Conservation (phyloP, 306 rosid species). For the Luffa aegyptiaca region DNA sequence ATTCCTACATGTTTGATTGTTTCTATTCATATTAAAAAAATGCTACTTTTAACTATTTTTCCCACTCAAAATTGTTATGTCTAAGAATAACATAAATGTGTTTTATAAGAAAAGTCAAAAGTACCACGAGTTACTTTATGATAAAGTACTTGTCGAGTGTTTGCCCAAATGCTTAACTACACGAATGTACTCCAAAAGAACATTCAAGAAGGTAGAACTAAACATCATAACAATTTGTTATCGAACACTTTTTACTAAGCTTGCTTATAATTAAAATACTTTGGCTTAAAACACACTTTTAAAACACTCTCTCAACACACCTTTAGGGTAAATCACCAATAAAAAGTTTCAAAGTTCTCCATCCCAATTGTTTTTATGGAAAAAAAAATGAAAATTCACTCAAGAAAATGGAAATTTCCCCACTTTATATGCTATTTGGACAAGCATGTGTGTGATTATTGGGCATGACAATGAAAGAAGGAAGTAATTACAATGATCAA, state of each 20-base stretch:
- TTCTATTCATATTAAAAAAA: neutral
- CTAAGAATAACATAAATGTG: neutral
- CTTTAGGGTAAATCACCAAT: neutral
- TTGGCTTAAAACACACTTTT: neutral
- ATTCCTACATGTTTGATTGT: neutral
- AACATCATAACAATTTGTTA: neutral
- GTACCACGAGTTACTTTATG: neutral
- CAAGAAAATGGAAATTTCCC: neutral
- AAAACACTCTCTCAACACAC: neutral
- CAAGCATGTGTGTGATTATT: neutral
- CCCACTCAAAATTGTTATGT: neutral
- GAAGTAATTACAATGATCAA: neutral
- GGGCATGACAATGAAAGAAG: neutral
- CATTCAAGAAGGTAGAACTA: neutral
- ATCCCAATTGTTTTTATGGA: neutral
- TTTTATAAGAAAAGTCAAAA: neutral
- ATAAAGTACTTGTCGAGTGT: neutral
- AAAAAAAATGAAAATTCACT: neutral
- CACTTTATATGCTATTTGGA: neutral
- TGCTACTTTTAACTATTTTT: neutral
- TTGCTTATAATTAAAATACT: neutral
- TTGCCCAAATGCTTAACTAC: neutral
- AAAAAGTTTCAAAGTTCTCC: neutral
- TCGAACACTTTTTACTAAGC: neutral
- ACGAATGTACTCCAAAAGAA: neutral